Percentiles rank a stretch among this genome's conserved stretches.
These are phyloP conservation scores for Glycine latifolia DNA, from an alignment of 306 rosid species.

Conservation along the genomic window DNA sequence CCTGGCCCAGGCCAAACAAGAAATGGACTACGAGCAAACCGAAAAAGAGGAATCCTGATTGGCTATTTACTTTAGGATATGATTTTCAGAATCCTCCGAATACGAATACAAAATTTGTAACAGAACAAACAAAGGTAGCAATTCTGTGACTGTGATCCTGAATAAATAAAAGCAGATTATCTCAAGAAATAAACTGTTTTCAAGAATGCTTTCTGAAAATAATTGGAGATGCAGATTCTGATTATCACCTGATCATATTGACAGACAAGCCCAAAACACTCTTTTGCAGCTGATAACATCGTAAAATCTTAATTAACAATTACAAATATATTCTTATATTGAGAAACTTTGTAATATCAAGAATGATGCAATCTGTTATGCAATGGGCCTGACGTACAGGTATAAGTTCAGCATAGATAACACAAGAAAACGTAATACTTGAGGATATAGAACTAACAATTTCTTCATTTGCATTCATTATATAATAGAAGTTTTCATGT, in stretches of 20 bases:
- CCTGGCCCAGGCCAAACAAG: background rate
- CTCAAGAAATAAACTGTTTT: background rate
- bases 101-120: no score
- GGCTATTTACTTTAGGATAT: background rate
- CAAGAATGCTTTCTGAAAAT: background rate
- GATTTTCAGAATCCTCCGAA: background rate
- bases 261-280: conserved; percentile 1
- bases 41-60: background rate
- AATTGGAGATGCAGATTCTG: conserved; percentile 14
- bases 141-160: no score
- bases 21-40: background rate
- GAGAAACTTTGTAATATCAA: conserved; percentile 20
- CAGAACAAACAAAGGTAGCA: no score
- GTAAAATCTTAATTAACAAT: conserved; percentile 16
- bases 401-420: no score
- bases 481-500: conserved; percentile 55
- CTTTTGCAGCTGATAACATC: conserved; percentile 11
- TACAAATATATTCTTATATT: background rate
- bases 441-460: conserved; percentile 10
- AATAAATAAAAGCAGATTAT: background rate
- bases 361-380: conserved; percentile 3
- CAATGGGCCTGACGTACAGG: no score
- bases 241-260: conserved; percentile 17
- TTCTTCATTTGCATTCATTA: conserved; percentile 54
- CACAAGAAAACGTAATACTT: no score